Evolutionary conservation across 768 basidiomycete genomes (phyloP), one percentile per base, ranked within the genome.

Genomic region (Phanerochaete sordida): DNA sequence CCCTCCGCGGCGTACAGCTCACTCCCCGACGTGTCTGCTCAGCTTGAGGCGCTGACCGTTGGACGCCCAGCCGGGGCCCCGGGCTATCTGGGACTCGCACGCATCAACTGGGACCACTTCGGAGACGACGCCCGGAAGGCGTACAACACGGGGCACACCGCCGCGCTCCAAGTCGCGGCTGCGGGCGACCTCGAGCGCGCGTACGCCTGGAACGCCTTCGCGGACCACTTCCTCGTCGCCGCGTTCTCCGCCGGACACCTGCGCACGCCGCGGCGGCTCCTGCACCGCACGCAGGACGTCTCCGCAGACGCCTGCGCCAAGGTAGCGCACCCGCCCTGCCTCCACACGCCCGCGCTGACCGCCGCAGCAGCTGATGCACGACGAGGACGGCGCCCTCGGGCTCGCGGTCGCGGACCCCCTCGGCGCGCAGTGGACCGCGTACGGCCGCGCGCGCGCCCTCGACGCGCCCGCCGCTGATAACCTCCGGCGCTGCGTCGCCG

Each of bases 301-400:
- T 19, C 30, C 21, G 24, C 33, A 13, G 56, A 61, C 37, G 6
- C 12, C 16, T 60, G 59, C 23, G 52, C 59, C 15, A 60, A 60
- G 59, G 59, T 49, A 56, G n/a, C 1, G 39, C 19, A 43, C 19
- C 11, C 8, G 39, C 19, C 8, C 19, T 6, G 8, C 19, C 19
- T 43, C 8, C 8, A 43, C 4, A 19, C 39, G 39, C 19, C 4
- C 39, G 39, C 8, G 39, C 39, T 19, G 8, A 43, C 39, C 4
- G 11, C 11, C 7, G 39, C 7, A 3, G 21, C 39, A 65, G 64
- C 57, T 26, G 30, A 65, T 65, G 64, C 61, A 62, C 60, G 64
- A 65, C 33, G 61, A 65, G 50, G 64, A 65, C 60, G 12, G 24
- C 27, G 64, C 61, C 7, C 62, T 65, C 56, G 64, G 64, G 16